Evolutionary conservation across 2,329 filamentous ascomycete species (phyloP).

Genomic region (Triangularia setosa): DNA sequence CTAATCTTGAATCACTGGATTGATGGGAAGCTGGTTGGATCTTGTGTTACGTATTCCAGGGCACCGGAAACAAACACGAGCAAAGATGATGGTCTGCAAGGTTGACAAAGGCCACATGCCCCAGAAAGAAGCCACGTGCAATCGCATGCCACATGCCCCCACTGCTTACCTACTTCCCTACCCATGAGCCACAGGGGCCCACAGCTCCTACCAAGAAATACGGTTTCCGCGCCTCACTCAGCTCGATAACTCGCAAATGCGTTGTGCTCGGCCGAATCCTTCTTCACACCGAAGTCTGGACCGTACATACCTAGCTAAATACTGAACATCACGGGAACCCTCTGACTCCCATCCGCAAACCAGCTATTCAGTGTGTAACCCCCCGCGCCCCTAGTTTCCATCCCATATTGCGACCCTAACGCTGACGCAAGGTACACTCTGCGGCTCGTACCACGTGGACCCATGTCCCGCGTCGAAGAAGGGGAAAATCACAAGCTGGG

Average conservation of each 20-base stretch:
- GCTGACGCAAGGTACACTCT: not conserved
- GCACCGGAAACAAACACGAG: not conserved
- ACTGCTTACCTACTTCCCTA: not conserved
- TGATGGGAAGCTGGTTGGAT: not conserved
- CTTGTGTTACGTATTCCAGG: not conserved
- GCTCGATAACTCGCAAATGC: not conserved
- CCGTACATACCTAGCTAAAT: not conserved
- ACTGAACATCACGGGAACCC: not conserved
- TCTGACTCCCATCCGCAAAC: not conserved
- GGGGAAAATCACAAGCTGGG: not conserved
- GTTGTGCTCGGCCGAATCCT: not conserved
- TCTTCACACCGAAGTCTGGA: not conserved
- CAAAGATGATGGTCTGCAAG: not conserved
- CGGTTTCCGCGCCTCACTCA: not conserved
- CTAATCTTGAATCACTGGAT: not conserved
- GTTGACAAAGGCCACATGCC: not conserved
- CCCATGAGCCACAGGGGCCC: not conserved
- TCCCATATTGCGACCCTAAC: not conserved
- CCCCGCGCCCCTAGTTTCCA: not conserved
- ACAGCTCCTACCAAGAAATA: not conserved
- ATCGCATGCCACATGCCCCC: not conserved
- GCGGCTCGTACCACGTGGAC: not conserved
- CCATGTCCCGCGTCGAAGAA: not conserved
- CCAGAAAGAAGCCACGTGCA: not conserved
- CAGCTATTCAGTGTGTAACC: not conserved